A percentile compares a stretch with the other conserved stretches of the same genome.
Conservation (phyloP, 1,284 basidiomycete genomes). For the Kalmanozyma brasiliensis region DNA sequence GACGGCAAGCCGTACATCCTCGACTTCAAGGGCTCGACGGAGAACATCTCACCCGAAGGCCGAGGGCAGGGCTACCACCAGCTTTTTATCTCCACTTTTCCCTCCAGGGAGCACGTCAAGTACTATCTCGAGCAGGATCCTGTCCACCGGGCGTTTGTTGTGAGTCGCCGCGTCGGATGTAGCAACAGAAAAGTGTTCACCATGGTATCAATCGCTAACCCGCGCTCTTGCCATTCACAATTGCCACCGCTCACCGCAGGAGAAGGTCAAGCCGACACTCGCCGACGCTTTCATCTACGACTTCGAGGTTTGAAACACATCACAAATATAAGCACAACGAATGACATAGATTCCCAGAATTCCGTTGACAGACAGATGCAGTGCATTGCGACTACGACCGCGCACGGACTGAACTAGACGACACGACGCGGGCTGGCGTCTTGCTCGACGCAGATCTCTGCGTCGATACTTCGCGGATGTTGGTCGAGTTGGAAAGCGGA, state of each 20-base stretch:
- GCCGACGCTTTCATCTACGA: slow-evolving; percentile 48
- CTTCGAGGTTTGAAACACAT: slow-evolving; percentile 23
- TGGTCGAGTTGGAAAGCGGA: slow-evolving; percentile 34
- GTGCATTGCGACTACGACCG: slow-evolving; percentile 4
- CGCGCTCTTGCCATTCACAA: too few species aligned
- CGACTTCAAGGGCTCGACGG: slow-evolving; percentile 42
- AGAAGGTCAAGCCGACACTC: slow-evolving; percentile 32
- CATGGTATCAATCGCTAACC: too few species aligned
- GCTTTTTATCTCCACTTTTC: slow-evolving; percentile 52
- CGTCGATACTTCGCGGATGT: slow-evolving; percentile 11
- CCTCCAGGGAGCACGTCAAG: slow-evolving; percentile 26
- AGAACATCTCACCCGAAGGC: slow-evolving; percentile 41
- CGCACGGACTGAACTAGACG: slow-evolving; percentile 14
- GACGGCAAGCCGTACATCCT: slow-evolving; percentile 45
- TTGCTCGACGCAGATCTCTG: slow-evolving; percentile 4
- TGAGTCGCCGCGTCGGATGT: slow-evolving; percentile 4
- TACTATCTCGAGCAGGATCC: slow-evolving; percentile 51
- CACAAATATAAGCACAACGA: not conserved
- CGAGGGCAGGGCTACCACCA: slow-evolving; percentile 51
- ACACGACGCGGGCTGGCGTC: not conserved
- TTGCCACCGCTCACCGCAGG: slow-evolving; percentile 19
- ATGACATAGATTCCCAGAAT: not conserved
- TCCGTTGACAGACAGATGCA: not conserved
- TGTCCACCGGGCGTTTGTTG: slow-evolving; percentile 42
- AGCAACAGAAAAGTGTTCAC: not conserved